Base-by-base conservation (phyloP, 192 early-diverging fungal genomes). In the Dispira parvispora region DNA sequence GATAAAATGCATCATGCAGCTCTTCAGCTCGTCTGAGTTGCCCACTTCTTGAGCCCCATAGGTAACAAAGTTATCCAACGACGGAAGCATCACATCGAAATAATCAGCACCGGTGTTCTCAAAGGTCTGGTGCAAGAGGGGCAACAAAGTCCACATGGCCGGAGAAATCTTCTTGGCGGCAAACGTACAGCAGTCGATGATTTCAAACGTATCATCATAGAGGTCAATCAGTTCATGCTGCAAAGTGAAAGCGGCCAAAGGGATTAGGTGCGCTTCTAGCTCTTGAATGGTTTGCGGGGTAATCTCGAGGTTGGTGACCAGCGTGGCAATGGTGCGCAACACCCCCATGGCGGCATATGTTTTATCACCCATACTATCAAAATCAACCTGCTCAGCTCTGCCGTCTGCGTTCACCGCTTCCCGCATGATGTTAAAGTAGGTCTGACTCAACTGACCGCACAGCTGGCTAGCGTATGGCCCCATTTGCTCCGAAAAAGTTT, bases 381-480 rank as follows among this genome's bases (percentile, higher is more conserved):
- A 74, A 21, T 84, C 76, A 25, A 71, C 67, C 18, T 76, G 73
- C 5, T 71, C 61, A 28, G 21, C 53, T 28, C 25, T 21, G 10
- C 69, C 65, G 6, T 61, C 63, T 16, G 69, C 44, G 32, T 71
- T 78, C 50, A 75, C 68, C 28, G 78, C 74, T 32, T 79, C 76
- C 50, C 70, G 67, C 74, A 94, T 85, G 57, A 98, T 79, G 43
- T 91, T 81, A 70, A 93, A 72, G 68, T 90, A 95, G 8, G 91
- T 88, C 56, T 92, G 88, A 46, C 83, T 72, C 70, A 99, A 75
- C 69, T 94, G 88, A 47, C 82, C 79, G 61, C 82, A 85, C 16
- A 99, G 82, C 70, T 96, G 82, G 27, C 88, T 81, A 4, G 96
- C 90, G 71, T 94, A 99, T 6, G 96, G 96, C 14, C 82, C 81